Evolutionary conservation across 2,329 filamentous ascomycete species (phyloP), one percentile per base, ranked within the genome.

Genomic region (Cryphonectria japonica): DNA sequence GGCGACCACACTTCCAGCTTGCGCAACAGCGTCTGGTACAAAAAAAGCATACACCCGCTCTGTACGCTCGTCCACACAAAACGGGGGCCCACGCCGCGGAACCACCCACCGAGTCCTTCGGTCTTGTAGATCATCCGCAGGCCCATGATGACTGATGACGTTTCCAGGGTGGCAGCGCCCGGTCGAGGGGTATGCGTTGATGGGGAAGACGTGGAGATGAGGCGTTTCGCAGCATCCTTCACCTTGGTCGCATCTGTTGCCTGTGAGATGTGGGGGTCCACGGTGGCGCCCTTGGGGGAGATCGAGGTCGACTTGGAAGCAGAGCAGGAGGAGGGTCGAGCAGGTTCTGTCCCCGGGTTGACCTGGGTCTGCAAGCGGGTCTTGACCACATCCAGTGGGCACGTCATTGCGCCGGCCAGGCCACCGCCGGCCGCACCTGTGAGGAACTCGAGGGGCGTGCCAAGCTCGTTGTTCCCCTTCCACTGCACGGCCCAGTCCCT

Each of bases 11-110:
- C 75, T 70, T 95, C 92, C 75, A 98, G 87, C 81, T 91, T 89
- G 77, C 92, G 91, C 78, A 98, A 83, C 69, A 98, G 85, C 72
- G 91, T 92, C 83, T 98, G 95, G 81, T 98, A 98, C 80, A 98
- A 85, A 76, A 98, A 95, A 79, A 98, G 85, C 95, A 98, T 98
- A 75, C 94, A 97, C 59, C 95, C 93, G 78, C 93, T 97, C 84
- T 99, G 96, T 71, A 98, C 93, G 78, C 95, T 97, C 32, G 96
- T 99, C 96, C 96, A 99, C 19, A 98, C 93, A 70, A 92, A 92
- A 68, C 96, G 89, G 1, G 96, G 96, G 0, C 95, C 95, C 1
- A 99, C 95, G 37, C 96, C 96, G 71, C 96, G 89, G 82, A 99
- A 99, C 91, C 94, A 97, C 1, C 96, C 97, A 2, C 88, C 88